A percentile compares a stretch with the other conserved stretches of the same genome.
phyloP scores from a whole-genome alignment of 2,329 filamentous ascomycete genomes.

The Hymenoscyphus occultus region DNA sequence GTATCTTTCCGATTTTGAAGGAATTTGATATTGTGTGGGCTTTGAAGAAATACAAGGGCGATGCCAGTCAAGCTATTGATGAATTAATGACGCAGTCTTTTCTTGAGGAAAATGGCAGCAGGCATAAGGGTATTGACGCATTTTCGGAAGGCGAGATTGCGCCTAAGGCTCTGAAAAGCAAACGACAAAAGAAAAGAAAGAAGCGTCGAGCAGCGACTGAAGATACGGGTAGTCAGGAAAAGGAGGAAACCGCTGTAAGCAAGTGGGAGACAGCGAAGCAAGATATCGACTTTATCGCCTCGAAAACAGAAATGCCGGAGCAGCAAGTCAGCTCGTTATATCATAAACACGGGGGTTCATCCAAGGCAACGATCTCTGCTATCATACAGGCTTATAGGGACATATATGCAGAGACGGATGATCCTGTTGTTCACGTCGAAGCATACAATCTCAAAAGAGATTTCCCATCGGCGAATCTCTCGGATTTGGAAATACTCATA shows the following conservation, averaged over 20 bases:
- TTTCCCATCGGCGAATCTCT: conserved; percentile 49
- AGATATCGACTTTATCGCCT: conserved; percentile 60
- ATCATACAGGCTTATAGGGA: conserved; percentile 39
- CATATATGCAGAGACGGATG: conserved; percentile 41
- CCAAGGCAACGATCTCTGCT: conserved; percentile 52
- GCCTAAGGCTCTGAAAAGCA: conserved; percentile 37
- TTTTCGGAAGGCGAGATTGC: conserved; percentile 59
- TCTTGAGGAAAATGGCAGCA: conserved; percentile 64
- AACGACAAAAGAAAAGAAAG: conserved; percentile 39
- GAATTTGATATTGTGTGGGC: conserved; percentile 63
- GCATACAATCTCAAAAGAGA: conserved; percentile 52
- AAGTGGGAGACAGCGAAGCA: conserved; percentile 56
- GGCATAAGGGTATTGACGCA: conserved; percentile 74
- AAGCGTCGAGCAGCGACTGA: conserved; percentile 13
- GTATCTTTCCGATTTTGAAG: conserved; percentile 71
- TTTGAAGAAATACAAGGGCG: conserved; percentile 63
- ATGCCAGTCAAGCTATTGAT: conserved; percentile 70
- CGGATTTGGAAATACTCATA: conserved; percentile 51
- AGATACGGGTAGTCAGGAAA: neutral
- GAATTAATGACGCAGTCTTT: conserved; percentile 76
- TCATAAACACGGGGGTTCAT: conserved; percentile 56
- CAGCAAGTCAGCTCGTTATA: conserved; percentile 55
- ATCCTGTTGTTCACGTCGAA: conserved; percentile 45
- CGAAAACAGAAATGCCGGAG: conserved; percentile 46
- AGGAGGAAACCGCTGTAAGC: conserved; percentile 39